Evolutionary conservation across 768 basidiomycete genomes (phyloP).

Genomic region (Kwoniella sp.): DNA sequence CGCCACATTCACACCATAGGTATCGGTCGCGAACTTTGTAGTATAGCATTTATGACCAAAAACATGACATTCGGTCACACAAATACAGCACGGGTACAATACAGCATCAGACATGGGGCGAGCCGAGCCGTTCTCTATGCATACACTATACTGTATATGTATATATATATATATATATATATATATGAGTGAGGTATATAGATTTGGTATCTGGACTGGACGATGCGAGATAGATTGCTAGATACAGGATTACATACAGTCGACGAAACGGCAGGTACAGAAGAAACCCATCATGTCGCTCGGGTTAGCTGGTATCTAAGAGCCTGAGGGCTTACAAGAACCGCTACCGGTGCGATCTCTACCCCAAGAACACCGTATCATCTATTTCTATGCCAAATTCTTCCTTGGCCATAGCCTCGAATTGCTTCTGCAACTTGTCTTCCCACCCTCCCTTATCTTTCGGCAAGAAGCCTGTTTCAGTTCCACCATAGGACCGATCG

Average conservation of each 20-base stretch:
- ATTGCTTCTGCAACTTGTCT: constrained; percentile 73
- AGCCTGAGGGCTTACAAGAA: neutral
- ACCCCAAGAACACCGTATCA: constrained; percentile 62
- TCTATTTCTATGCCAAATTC: constrained; percentile 77
- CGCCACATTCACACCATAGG: too few relatives aligned
- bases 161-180: neutral
- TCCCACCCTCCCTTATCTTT: constrained; percentile 65
- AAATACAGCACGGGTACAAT: neutral
- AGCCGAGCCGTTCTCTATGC: too few relatives aligned
- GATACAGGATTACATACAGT: neutral
- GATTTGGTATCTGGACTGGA: too few relatives aligned
- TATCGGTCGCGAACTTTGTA: neutral
- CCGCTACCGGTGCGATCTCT: neutral
- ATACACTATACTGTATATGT: constrained; percentile 7
- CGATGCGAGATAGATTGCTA: too few relatives aligned
- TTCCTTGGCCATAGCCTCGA: constrained; percentile 67
- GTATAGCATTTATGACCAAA: neutral
- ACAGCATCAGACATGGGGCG: neutral
- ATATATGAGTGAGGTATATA: too few relatives aligned
- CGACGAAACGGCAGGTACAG: too few relatives aligned
- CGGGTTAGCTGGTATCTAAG: too few relatives aligned
- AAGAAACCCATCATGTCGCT: too few relatives aligned
- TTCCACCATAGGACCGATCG: too few relatives aligned
- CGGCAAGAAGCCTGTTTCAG: constrained; percentile 58
- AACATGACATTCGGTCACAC: neutral